These are phyloP conservation scores for Xylaria palmicola DNA, from an alignment of 495 filamentous ascomycete species.

Conservation along the genomic window DNA sequence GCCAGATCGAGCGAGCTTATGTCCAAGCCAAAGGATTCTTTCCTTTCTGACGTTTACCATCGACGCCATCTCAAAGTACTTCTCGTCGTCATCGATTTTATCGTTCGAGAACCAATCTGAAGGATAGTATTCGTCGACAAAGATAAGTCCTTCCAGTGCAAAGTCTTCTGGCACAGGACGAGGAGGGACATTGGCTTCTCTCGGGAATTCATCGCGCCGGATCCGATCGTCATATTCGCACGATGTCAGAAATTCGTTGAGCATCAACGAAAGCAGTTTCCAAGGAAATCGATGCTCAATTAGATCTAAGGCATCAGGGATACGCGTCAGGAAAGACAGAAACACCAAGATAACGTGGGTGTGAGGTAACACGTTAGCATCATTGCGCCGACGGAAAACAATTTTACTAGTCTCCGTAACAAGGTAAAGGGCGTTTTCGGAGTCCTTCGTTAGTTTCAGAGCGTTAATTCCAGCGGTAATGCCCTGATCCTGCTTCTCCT, in stretches of 20 bases:
- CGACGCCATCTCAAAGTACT: conserved; percentile 41
- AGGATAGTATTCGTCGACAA: conserved; percentile 68
- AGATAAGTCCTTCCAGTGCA: conserved; percentile 70
- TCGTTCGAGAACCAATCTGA: conserved; percentile 62
- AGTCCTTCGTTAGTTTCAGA: conserved; percentile 19
- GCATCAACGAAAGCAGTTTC: conserved; percentile 57
- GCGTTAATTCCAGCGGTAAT: conserved; percentile 8
- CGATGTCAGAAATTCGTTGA: conserved; percentile 61
- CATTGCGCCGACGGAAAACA: conserved; percentile 57
- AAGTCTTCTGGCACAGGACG: conserved; percentile 84
- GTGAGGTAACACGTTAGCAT: conserved; percentile 64
- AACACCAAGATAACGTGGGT: conserved; percentile 72
- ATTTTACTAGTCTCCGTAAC: conserved; percentile 41
- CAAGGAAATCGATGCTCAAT: conserved; percentile 59
- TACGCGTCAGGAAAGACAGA: conserved; percentile 56
- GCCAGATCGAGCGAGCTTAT: conserved; percentile 48
- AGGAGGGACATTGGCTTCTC: conserved; percentile 46
- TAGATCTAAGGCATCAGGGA: conserved; percentile 50
- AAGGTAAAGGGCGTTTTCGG: conserved; percentile 26
- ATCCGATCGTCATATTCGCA: conserved; percentile 43
- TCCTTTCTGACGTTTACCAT: conserved; percentile 64
- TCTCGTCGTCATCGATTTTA: background rate
- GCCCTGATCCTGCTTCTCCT: conserved; percentile 13
- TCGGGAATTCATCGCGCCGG: conserved; percentile 52
- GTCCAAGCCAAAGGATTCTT: conserved; percentile 71